Percentiles rank a stretch among this genome's conserved stretches.
Evolutionary conservation across 108 stramenopile genomes (phyloP).

Genomic region (Pseudonitzschia pungens): DNA sequence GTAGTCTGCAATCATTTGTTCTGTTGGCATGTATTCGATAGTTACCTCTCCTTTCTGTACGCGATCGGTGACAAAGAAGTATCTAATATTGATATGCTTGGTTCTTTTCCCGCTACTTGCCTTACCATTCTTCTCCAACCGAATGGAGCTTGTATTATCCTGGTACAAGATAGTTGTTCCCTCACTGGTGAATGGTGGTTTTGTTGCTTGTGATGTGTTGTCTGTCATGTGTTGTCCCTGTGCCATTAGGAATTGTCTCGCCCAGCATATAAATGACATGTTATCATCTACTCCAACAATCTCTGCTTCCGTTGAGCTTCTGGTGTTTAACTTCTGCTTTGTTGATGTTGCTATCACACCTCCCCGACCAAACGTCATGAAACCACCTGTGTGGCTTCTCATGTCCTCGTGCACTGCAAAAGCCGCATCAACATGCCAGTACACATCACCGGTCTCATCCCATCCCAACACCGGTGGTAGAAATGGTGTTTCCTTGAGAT

Average conservation of each 20-base stretch:
- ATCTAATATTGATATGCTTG: not conserved
- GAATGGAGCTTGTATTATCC: not conserved
- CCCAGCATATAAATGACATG: no score
- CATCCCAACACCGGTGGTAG: no score
- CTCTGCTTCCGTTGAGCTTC: not conserved
- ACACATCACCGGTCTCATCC: not conserved
- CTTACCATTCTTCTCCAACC: not conserved
- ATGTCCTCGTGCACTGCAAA: not conserved
- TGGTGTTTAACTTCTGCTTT: not conserved
- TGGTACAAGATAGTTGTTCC: no score
- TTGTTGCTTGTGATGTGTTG: no score
- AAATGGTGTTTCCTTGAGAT: no score
- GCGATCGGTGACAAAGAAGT: not conserved
- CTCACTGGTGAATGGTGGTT: no score
- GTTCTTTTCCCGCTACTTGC: not conserved
- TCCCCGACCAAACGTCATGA: not conserved
- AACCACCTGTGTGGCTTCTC: not conserved
- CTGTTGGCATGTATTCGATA: not conserved
- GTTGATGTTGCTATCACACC: not conserved
- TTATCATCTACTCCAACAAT: no score
- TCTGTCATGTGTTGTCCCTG: no score
- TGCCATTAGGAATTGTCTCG: no score
- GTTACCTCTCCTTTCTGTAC: not conserved
- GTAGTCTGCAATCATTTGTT: not conserved
- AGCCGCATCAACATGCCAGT: not conserved